These are phyloP conservation scores for Spizellomyces sp. DNA, from an alignment of 192 early-diverging fungal genomes.

Conservation along the genomic window DNA sequence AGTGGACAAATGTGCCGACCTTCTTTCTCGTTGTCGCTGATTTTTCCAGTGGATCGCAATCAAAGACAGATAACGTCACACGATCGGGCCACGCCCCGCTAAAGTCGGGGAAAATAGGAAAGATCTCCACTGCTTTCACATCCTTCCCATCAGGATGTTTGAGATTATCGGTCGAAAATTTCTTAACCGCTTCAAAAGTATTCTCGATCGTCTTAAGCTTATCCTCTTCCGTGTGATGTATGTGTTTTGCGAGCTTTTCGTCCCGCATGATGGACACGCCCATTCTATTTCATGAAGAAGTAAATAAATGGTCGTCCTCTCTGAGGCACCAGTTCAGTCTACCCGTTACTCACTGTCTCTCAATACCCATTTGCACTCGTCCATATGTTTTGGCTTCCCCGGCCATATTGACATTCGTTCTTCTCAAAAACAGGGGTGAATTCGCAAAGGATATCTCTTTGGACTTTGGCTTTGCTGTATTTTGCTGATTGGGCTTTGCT, in stretches of 20 bases:
- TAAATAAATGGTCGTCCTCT: too few species aligned
- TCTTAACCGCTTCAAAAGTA: constrained; percentile 27
- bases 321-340: neutral
- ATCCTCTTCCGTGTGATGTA: constrained; percentile 15
- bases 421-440: constrained; percentile 9
- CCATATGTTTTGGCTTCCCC: constrained; percentile 26
- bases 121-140: constrained; percentile 34
- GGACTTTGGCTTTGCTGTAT: neutral
- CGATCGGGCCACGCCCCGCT: constrained; percentile 20
- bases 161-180: constrained; percentile 15
- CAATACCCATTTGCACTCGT: neutral
- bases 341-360: neutral
- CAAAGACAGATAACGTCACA: constrained; percentile 25
- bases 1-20: neutral
- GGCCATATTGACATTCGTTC: constrained; percentile 22
- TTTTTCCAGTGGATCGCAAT: constrained; percentile 39
- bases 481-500: neutral
- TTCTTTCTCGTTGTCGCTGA: constrained; percentile 1
- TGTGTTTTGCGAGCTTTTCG: neutral
- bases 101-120: constrained; percentile 43
- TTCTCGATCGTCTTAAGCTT: constrained; percentile 25
- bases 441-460: neutral
- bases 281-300: neutral
- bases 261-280: constrained; percentile 15
- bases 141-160: constrained; percentile 29